Evolutionary conservation across 495 filamentous ascomycete species (phyloP).

Genomic region (Tuber aestivum): DNA sequence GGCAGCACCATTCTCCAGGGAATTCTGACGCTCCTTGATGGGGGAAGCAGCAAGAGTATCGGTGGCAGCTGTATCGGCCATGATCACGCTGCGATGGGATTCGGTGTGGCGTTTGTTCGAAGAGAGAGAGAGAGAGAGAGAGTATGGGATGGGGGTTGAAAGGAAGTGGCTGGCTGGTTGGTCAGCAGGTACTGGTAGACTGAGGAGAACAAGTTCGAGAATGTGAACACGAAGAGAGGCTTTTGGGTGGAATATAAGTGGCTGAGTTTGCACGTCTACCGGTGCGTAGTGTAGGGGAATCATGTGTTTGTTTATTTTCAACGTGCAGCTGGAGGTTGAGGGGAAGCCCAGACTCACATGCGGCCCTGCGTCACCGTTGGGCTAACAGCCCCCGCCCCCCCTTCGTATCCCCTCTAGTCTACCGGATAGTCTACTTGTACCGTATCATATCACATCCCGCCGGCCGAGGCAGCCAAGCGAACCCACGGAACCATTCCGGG

Average conservation of each 20-base stretch:
- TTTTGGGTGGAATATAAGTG: not conserved
- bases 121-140: too few relatives aligned
- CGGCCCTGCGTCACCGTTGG: not conserved
- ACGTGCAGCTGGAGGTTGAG: not conserved
- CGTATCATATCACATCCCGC: not conserved
- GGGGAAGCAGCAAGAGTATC: constrained; percentile 37
- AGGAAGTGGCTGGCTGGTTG: not conserved
- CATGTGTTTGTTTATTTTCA: not conserved
- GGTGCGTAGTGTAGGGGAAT: not conserved
- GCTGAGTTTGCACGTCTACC: not conserved
- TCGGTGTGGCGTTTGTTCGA: not conserved
- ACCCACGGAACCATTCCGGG: not conserved
- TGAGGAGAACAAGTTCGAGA: not conserved
- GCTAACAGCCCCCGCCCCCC: not conserved
- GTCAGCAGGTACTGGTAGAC: not conserved
- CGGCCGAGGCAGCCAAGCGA: not conserved
- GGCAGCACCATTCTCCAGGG: constrained; percentile 30
- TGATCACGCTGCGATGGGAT: not conserved
- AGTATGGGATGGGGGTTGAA: not conserved
- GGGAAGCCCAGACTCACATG: not conserved
- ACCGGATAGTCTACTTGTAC: not conserved
- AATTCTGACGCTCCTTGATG: constrained; percentile 40
- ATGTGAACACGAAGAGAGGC: not conserved
- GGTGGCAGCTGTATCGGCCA: constrained; percentile 9
- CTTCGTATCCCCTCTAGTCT: too few relatives aligned